Percentiles rank a stretch among this genome's conserved stretches.
phyloP scores from a whole-genome alignment of 2,329 filamentous ascomycete genomes.

The Scytalidium lignicola region DNA sequence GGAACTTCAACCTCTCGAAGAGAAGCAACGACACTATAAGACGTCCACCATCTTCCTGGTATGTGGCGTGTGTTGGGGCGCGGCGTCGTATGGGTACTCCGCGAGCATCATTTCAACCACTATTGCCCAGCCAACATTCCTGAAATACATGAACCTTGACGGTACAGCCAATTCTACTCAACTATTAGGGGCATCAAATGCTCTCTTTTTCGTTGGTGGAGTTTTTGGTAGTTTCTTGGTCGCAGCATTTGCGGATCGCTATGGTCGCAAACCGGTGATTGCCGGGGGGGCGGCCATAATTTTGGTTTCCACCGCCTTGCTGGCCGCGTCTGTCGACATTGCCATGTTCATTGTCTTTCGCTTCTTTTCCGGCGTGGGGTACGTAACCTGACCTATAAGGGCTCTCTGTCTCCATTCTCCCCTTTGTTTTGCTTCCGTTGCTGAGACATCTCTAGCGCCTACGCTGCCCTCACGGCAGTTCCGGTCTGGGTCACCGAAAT shows the following conservation, averaged over 20 bases:
- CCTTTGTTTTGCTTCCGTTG: too few relatives aligned
- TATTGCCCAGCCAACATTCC: not conserved
- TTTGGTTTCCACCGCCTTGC: not conserved
- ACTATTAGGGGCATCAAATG: not conserved
- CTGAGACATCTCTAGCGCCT: too few relatives aligned
- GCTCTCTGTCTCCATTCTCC: too few relatives aligned
- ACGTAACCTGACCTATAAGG: too few relatives aligned
- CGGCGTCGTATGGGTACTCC: too few relatives aligned
- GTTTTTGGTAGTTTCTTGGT: not conserved
- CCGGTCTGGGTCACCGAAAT: too few relatives aligned
- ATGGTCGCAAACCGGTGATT: not conserved
- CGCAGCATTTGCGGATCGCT: not conserved
- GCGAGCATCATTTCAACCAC: too few relatives aligned
- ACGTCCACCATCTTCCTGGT: too few relatives aligned
- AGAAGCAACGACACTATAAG: too few relatives aligned
- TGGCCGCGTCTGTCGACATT: constrained; percentile 1
- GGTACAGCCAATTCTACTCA: not conserved
- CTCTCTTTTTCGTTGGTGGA: not conserved
- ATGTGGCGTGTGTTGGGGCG: too few relatives aligned
- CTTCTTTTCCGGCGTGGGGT: not conserved
- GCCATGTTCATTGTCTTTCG: constrained; percentile 3
- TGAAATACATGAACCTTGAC: not conserved
- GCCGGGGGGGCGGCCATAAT: not conserved
- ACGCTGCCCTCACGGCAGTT: too few relatives aligned
- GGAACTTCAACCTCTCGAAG: too few relatives aligned